Base-by-base conservation (phyloP, 179 eudicot species). In the Beta macrorhiza region DNA sequence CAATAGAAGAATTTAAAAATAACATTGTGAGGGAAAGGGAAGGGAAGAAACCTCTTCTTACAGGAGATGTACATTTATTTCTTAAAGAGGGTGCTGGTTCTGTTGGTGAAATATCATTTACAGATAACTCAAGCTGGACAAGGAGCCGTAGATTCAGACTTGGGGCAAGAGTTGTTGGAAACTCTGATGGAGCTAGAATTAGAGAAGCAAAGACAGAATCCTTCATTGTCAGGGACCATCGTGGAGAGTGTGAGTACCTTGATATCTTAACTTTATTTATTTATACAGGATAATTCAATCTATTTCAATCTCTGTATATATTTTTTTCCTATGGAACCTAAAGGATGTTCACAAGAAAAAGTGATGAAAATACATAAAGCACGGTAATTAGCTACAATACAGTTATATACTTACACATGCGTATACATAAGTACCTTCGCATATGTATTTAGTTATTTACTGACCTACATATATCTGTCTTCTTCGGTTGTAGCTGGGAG, bases 71-170 rank as follows among this genome's bases (percentile, higher is more conserved):
- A 42, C 73, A 81, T 65, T 47, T 90, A 67, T 86, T 77, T 79
- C 91, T 93, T 67, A 85, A 89, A 80, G 91, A 90, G 42, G 99
- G 99, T 62, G 77, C 74, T 74, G 94, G 98, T 81, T 70, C 82
- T 19, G 86, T 93, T 51, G 93, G 93, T 25, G 90, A 90, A 72
- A 77, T 93, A 42, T 85, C 87, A 61, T 93, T 95, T 80, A 91
- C 94, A 7, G 94, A 95, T 86, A 95, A 90, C 76, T 91, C 95
- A 75, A 91, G 93, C 85, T 95, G 99, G 99, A 95, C 92, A 4
- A 91, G 92, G 86, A 92, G 94, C 76, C 94, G 97, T 72, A 88
- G 89, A 78, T 95, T 91, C 83, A 89, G 98, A 83, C 89, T 95
- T 55, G 99, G 99, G 70, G 95, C 91, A 29, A 89, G 93, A 82